Base-by-base conservation (phyloP, 192 early-diverging fungal genomes). In the Entomortierella parvispora region DNA sequence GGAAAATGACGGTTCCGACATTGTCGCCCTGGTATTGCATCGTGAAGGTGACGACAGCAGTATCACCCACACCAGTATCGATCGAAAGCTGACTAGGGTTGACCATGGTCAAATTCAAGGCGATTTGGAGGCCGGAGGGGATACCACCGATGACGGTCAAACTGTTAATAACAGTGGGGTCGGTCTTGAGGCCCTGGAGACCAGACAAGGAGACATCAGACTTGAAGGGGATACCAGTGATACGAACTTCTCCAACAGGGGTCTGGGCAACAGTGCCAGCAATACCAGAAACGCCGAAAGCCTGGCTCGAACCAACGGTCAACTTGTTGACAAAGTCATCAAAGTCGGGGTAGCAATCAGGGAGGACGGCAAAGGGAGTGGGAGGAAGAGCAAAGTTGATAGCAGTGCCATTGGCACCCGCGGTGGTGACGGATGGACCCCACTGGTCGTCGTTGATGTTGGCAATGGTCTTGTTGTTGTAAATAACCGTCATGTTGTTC, bases 161-260 rank as follows among this genome's bases (percentile, higher is more conserved):
- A 25, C 55, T 76, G 76, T 87, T 83, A 34, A 89, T 84, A 5
- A 81, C 56, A 12, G 85, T 78, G 42, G 84, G 84, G 11, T 82
- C 50, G 20, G 79, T 81, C 65, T 83, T 82, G 28, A 91, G 69
- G 23, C 86, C 85, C 54, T 85, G 85, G 33, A 91, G 80, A 49
- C 89, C 89, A 11, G 74, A 59, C 20, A 91, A 66, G 47, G 58
- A 20, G 22, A 86, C 81, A 32, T 79, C 71, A 17, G 84, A 82
- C 48, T 69, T 80, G 76, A 89, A 90, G 25, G 83, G 71, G n/a
- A 91, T 82, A 17, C 83, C 84, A 44, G 71, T 53, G 40, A 90
- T 79, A 5, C 47, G 60, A 23, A 91, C 76, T 51, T 76, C 56
- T 63, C 89, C 89, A 46, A 88, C 75, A 20, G 89, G 79, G 34